Evolutionary conservation across 2,329 filamentous ascomycete genomes (phyloP), one percentile per base, ranked within the genome.

Genomic region (Hypoxylon sp.): DNA sequence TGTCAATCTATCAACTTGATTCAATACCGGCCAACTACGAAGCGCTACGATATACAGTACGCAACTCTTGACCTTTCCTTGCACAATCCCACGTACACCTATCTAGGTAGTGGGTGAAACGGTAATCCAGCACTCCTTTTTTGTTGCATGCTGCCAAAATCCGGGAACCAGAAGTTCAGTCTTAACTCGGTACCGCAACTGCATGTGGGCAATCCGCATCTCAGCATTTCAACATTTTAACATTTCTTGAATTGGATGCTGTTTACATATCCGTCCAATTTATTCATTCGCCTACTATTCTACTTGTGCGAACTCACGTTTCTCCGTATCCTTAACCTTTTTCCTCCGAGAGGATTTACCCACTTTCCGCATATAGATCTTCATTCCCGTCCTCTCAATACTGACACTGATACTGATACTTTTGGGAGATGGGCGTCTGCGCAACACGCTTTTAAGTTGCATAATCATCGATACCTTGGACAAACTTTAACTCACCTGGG

Each of bases 41-140:
- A 39, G 24, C 52, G 31, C n/a, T 19, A 8, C 24, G 31, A n/a
- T 10, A 29, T 19, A 39, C 33, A n/a, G 51, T 54, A 29, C 13
- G 53, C 55, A 44, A 42, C 14, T 44, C 17, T 26, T 63, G 51
- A 19, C 53, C 8, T 57, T 57, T 63, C 39, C 35, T 56, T 50
- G 26, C 59, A 56, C 39, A 26, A 17, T 62, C 19, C 39, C 26
- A 29, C 24, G 19, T 29, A 31, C 51, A 17, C 35, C 50, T 37
- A 37, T 1, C n/a, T 42, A 44, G 17, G 17, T 44, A 19, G 39
- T 17, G 39, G 17, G 39, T n/a, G 39, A 44, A 44, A 44, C 39
- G 17, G 9, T 22, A 17, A 10, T 44, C 39, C 17, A 44, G 39
- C 39, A 11, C 8, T 42, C 39, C 14, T 10, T 17, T 44, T 44